Base-by-base conservation (phyloP, 2,329 filamentous ascomycete species). In the Phaeosphaeriaceae sp. region DNA sequence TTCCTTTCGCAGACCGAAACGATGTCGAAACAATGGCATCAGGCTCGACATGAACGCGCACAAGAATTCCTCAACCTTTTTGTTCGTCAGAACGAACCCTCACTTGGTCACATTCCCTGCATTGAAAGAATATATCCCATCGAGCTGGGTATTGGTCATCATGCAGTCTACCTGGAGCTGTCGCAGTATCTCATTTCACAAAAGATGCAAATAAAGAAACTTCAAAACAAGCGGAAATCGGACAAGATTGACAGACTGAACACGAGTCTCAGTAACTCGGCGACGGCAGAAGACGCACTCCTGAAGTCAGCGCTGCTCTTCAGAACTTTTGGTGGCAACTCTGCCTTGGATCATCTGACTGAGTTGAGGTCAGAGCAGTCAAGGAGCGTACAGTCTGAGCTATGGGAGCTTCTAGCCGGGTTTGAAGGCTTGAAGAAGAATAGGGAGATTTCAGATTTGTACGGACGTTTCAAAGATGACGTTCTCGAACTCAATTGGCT, bases 1-100 rank as follows among this genome's bases (percentile, higher is more conserved):
- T 89, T 90, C 60, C 77, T 86, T 5, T 78, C 82, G 0, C 86
- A 83, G 64, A 78, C 81, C 1, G 75, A 83, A 25, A 68, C 77
- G 2, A 79, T 80, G 13, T 87, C 85, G 2, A 68, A 80, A 7
- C 77, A 79, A 6, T 86, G 85, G 82, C 83, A 88, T 60, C 57
- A 75, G 27, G 77, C 78, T 11, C 81, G 87, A 2, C 80, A 86
- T 63, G 59, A 78, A 9, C 69, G 82, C 48, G 85, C 85, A 2
- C 85, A 88, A 62, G 61, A 50, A 0, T 89, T 90, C 61, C 71
- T 89, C 0, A 67, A 87, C 47, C 68, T 66, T 0, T 87, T 86
- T 61, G 83, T 82, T 4, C 76, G 85, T 13, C 70, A 71, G 48
- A 76, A 76, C 24, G 77, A 83, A 44, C 58, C 74, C 1, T 58